A percentile compares a stretch with the other conserved stretches of the same genome.
Conservation (phyloP, 192 early-diverging fungal species). For the Coemansia sp. region DNA sequence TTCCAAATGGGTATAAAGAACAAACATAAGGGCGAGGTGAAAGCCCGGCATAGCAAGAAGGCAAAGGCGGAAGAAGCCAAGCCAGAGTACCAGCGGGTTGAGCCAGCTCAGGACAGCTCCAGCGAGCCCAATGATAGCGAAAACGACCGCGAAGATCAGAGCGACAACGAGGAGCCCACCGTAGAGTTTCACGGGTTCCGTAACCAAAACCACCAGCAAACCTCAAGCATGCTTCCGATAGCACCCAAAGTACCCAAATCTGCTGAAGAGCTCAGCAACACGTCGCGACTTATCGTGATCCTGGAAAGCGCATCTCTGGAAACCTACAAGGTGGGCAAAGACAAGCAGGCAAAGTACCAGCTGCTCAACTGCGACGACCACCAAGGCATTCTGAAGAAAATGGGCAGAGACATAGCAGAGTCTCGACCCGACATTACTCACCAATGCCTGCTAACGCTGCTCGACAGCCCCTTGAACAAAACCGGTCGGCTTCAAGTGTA, state of each 20-base stretch:
- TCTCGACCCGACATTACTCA: conserved; percentile 17
- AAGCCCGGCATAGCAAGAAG: not conserved
- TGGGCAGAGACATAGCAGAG: conserved; percentile 33
- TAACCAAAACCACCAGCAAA: conserved; percentile 51
- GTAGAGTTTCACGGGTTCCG: conserved; percentile 44
- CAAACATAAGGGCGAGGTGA: not conserved
- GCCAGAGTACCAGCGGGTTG: conserved; percentile 4
- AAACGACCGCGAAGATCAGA: conserved; percentile 2
- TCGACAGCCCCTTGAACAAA: conserved; percentile 98
- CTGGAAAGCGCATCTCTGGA: conserved; percentile 86
- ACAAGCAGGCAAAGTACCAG: conserved; percentile 74
- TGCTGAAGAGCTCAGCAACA: conserved; percentile 65
- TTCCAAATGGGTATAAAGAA: not conserved
- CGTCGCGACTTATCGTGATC: conserved; percentile 89
- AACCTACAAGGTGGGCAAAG: conserved; percentile 58
- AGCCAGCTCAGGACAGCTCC: not conserved
- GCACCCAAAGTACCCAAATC: conserved; percentile 83
- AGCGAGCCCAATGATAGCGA: not conserved
- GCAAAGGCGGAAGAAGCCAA: not conserved
- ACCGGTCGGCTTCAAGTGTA: conserved; percentile 97
- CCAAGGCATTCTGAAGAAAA: conserved; percentile 15
- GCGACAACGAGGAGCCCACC: not conserved
- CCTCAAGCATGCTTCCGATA: conserved; percentile 52
- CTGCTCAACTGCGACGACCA: conserved; percentile 94
- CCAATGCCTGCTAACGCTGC: conserved; percentile 92